A percentile compares a stretch with the other conserved stretches of the same genome.
Conservation (phyloP, 495 filamentous ascomycete genomes). For the Cercophora scortea region DNA sequence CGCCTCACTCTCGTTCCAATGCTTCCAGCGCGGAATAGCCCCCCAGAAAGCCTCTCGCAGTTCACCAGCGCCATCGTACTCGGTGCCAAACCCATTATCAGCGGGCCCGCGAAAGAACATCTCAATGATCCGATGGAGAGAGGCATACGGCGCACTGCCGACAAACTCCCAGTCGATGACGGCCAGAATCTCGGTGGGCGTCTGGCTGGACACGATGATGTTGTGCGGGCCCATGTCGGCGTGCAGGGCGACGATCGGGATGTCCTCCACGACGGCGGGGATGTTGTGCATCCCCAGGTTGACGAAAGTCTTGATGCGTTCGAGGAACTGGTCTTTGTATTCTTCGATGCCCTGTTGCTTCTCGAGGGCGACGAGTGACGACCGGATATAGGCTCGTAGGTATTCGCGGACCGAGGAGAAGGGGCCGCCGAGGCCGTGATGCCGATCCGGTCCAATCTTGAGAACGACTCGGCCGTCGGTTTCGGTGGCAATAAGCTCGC, state of each 20-base stretch:
- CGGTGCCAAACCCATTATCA: slow-evolving; percentile 1
- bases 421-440: slow-evolving; percentile 6
- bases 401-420: slow-evolving; percentile 10
- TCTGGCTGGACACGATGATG: slow-evolving; percentile 10
- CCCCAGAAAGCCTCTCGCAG: background rate
- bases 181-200: slow-evolving; percentile 7
- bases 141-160: slow-evolving; percentile 6
- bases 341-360: slow-evolving; percentile 18
- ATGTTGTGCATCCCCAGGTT: slow-evolving; percentile 4
- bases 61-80: slow-evolving; percentile 1
- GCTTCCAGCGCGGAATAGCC: slow-evolving; percentile 1
- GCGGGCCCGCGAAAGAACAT: background rate
- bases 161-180: slow-evolving; percentile 21
- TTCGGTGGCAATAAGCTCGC: background rate
- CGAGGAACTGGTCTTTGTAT: slow-evolving; percentile 11
- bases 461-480: background rate
- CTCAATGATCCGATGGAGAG: background rate
- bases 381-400: slow-evolving; percentile 11
- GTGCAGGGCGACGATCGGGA: slow-evolving; percentile 16
- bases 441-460: slow-evolving; percentile 1
- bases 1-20: background rate
- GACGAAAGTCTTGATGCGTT: slow-evolving; percentile 10
- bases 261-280: slow-evolving; percentile 14
- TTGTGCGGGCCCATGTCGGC: slow-evolving; percentile 18
- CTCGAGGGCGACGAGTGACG: slow-evolving; percentile 7